Evolutionary conservation across 805 yeast species (phyloP).

Genomic region (Diddensiella santjacobensis): DNA sequence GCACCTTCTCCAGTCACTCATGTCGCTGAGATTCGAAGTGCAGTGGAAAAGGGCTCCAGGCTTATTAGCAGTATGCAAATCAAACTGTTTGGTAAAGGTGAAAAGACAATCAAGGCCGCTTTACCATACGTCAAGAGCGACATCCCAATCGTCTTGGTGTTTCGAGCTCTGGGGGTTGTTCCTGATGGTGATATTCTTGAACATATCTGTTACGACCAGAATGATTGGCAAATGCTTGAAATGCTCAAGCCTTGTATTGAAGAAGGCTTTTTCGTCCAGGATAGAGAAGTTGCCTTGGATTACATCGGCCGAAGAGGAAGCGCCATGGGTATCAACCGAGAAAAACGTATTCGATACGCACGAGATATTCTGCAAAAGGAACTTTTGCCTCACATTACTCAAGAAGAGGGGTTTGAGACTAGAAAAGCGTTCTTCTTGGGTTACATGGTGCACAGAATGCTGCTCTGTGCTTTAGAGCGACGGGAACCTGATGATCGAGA

Average conservation of each 20-base stretch:
- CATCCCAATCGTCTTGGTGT: conserved; percentile 93
- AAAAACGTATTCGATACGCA: conserved; percentile 97
- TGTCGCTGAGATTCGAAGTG: conserved; percentile 94
- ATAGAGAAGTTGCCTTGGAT: conserved; percentile 95
- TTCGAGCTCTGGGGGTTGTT: conserved; percentile 96
- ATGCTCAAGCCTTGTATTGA: conserved; percentile 99
- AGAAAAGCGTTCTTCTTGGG: conserved; percentile 97
- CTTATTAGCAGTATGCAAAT: conserved; percentile 92
- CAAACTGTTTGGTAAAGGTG: conserved; percentile 81
- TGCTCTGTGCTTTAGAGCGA: conserved; percentile 93
- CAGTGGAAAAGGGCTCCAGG: conserved; percentile 95
- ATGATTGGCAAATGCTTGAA: conserved; percentile 99
- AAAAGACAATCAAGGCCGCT: conserved; percentile 87
- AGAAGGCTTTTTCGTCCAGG: conserved; percentile 97
- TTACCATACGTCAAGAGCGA: conserved; percentile 95
- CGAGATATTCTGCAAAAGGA: conserved; percentile 95
- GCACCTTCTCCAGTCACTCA: conserved; percentile 96
- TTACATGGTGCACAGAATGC: conserved; percentile 93
- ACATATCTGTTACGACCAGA: conserved; percentile 95
- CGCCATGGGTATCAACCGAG: conserved; percentile 92
- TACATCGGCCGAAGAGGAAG: conserved; percentile 98
- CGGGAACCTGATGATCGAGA: conserved; percentile 99
- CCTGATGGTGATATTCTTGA: conserved; percentile 98
- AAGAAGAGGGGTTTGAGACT: conserved; percentile 93
- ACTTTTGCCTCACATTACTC: conserved; percentile 94